Evolutionary conservation across 1,284 basidiomycete genomes (phyloP), one percentile per base, ranked within the genome.

Genomic region (Naganishia albida): DNA sequence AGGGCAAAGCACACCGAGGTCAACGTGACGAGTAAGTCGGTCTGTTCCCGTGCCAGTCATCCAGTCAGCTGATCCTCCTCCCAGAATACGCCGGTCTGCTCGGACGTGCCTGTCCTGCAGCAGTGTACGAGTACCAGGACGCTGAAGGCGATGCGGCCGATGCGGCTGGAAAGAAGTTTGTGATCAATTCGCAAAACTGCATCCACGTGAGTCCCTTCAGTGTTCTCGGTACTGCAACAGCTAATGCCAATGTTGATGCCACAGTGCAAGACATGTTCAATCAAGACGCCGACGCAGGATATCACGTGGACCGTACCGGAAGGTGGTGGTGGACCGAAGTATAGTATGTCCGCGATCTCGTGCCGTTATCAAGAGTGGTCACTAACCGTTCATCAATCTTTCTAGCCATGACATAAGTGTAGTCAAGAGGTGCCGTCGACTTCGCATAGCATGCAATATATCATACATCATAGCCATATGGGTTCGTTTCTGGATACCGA

Each of bases 71-170:
- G 7, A 53, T 20, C 4, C 1, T n/a, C 18, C 20, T 49, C 16
- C 10, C 55, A 74, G 85, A 91, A 71, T 99, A 87, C 75, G 95
- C 88, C 1, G 93, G 93, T 18, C 80, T 97, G 30, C 83, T 99
- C 26, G 90, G 89, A 1, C 84, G 88, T 8, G 94, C 89, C 18
- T 99, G 96, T 79, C 96, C 95, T 0, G 96, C 96, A 0, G 91
- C 88, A 3, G 96, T 99, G 34, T 99, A 99, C 79, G 95, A 99
- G 81, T 99, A 99, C 75, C 88, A 95, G 16, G 88, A 84, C 66
- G 77, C 77, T 0, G 85, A 85, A 46, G 84, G 82, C 6, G 81
- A 75, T 16, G 82, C 81, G 0, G 82, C 84, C 62, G 84, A 84
- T 68, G 83, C 83, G 1, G 77, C 73, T 51, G 93, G 93, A 18